Evolutionary conservation across 306 rosid genomes (phyloP).

Genomic region (Prunus salicina): DNA sequence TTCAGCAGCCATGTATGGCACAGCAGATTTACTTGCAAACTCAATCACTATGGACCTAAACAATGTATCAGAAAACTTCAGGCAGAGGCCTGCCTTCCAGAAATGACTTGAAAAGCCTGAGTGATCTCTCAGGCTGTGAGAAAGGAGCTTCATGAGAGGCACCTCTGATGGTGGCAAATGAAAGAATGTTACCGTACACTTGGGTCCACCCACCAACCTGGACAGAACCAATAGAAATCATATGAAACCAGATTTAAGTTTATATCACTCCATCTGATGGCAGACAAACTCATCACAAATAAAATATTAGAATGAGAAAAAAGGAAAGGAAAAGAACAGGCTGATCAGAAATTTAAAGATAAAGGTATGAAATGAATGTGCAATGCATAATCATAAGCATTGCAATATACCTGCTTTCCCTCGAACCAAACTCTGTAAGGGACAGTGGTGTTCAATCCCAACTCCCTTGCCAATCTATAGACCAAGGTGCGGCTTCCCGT

Average conservation of each 20-base stretch:
- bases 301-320: background rate
- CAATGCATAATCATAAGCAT: background rate
- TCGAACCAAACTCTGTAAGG: conserved; percentile 36
- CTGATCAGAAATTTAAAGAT: too few species aligned
- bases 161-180: conserved; percentile 41
- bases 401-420: conserved; percentile 26
- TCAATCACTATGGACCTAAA: background rate
- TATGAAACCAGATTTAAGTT: background rate
- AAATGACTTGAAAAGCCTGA: conserved; percentile 29
- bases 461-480: conserved; percentile 16
- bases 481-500: conserved; percentile 27
- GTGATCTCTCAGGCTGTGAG: conserved; percentile 43
- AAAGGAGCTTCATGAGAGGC: conserved; percentile 41
- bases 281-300: background rate
- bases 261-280: background rate
- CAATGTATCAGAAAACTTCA: conserved; percentile 17
- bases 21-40: background rate
- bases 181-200: conserved; percentile 32
- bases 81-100: conserved; percentile 37
- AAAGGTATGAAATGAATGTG: background rate
- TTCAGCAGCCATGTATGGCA: background rate
- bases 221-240: background rate
- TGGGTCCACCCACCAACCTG: conserved; percentile 50
- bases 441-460: conserved; percentile 24
- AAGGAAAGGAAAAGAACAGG: too few species aligned